Evolutionary conservation across 2,329 filamentous ascomycete genomes (phyloP).

Genomic region (Botrytis hyacinthi): DNA sequence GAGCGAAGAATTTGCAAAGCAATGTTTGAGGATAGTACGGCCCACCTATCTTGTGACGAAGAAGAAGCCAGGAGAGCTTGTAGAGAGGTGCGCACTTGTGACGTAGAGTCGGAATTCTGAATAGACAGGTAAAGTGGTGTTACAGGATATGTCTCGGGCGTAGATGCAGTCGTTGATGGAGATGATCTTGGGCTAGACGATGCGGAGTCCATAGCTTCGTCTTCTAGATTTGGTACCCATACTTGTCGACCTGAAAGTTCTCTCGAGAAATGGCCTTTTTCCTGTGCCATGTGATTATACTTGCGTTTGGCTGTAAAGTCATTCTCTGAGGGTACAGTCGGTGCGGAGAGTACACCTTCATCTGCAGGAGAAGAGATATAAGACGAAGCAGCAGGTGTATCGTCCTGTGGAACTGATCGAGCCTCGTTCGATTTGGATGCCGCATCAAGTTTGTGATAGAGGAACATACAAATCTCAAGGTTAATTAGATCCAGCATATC

Average conservation of each 20-base stretch:
- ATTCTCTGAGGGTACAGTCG: constrained; percentile 34
- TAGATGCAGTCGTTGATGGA: constrained; percentile 35
- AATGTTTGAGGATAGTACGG: constrained; percentile 29
- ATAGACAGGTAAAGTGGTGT: constrained; percentile 34
- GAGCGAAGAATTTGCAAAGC: constrained; percentile 39
- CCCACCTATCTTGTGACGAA: constrained; percentile 35
- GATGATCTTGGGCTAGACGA: constrained; percentile 36
- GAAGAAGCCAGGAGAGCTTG: constrained; percentile 37
- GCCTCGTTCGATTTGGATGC: constrained; percentile 27
- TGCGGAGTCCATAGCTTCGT: constrained; percentile 27
- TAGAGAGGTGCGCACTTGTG: constrained; percentile 34
- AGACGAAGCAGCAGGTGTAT: constrained; percentile 31
- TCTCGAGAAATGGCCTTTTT: constrained; percentile 31
- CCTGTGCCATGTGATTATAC: constrained; percentile 23
- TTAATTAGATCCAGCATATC: constrained; percentile 63
- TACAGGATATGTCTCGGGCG: constrained; percentile 30
- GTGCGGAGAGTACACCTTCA: constrained; percentile 30
- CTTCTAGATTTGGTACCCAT: constrained; percentile 33
- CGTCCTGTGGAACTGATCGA: constrained; percentile 27
- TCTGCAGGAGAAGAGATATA: constrained; percentile 33
- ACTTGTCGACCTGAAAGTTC: constrained; percentile 29
- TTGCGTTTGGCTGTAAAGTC: constrained; percentile 32
- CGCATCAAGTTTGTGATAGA: constrained; percentile 34
- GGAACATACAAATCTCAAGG: constrained; percentile 54
- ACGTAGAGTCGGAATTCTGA: constrained; percentile 29